Evolutionary conservation across 495 filamentous ascomycete species (phyloP), one percentile per base, ranked within the genome.

Genomic region (Lineolata rhizophorae): DNA sequence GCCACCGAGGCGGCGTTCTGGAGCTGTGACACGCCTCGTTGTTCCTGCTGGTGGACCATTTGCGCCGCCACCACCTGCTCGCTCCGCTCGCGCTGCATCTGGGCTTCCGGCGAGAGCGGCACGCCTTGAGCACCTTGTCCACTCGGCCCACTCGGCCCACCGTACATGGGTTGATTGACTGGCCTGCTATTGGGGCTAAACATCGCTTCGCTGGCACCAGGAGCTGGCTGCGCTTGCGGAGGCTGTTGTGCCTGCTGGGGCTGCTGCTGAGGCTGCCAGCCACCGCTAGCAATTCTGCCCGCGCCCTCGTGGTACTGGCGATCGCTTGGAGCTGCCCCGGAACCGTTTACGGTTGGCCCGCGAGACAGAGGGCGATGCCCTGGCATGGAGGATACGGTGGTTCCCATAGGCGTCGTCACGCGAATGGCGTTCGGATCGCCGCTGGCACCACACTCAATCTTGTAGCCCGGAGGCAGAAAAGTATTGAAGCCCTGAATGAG

Each of bases 401-500:
- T 75, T 5, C 87, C 90, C 49, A 83, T 90, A 0, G 90, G 90
- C 0, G 90, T 99, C 0, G 90, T 99, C 27, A 99, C 90, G 22
- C 90, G 70, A 42, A 99, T 99, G 2, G 78, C 76, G 47, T 94
- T 85, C 5, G 84, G 84, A 43, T 94, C 83, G 35, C 85, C 80
- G 25, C 76, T 72, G 3, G 79, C 71, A 6, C 83, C 84, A 44
- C 90, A 99, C 45, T 99, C 90, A 36, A 99, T 99, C 19, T 84
- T 70, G 48, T 95, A 99, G 2, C 90, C 90, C 3, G 90, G 90
- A 3, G 90, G 90, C 5, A 99, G 60, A 46, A 99, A 99, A 0
- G 90, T 99, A 43, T 99, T 99, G 54, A 99, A 99, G 0, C 90
- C 90, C 48, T 94, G 87, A 25, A 99, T 95, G 2, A 99, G 66